These are phyloP conservation scores for Aspergillus sp. DNA, from an alignment of 2,329 filamentous ascomycete genomes.

Conservation along the genomic window DNA sequence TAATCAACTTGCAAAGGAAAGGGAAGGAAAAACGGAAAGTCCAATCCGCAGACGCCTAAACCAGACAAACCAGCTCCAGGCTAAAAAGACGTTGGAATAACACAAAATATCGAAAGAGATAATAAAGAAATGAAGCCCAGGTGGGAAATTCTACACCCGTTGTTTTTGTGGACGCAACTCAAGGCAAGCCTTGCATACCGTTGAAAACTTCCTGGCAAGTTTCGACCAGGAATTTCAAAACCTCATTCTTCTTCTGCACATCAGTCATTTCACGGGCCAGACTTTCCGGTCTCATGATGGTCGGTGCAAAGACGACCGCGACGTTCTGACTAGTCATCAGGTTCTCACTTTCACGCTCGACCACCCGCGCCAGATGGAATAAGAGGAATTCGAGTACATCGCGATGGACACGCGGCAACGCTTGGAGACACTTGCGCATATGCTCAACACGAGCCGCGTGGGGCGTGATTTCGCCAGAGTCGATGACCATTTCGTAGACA, in stretches of 20 bases:
- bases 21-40: neutral
- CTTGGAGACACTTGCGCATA: conserved; percentile 65
- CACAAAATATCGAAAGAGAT: conserved; percentile 1
- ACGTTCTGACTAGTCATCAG: conserved; percentile 95
- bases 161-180: neutral
- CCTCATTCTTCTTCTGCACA: conserved; percentile 86
- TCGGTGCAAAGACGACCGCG: conserved; percentile 94
- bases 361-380: conserved; percentile 84
- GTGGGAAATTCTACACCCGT: neutral
- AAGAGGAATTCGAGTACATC: conserved; percentile 90
- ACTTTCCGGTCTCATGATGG: conserved; percentile 86
- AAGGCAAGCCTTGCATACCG: conserved; percentile 27
- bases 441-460: conserved; percentile 62
- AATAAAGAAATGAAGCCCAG: neutral
- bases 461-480: conserved; percentile 57
- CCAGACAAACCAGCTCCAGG: conserved; percentile 1
- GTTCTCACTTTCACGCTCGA: conserved; percentile 75
- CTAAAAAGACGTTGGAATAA: neutral
- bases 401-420: conserved; percentile 74
- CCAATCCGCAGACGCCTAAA: neutral
- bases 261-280: conserved; percentile 94
- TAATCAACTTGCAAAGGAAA: neutral
- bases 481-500: conserved; percentile 81
- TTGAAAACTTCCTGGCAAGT: conserved; percentile 76
- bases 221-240: conserved; percentile 88